Percentiles rank a stretch among this genome's conserved stretches.
phyloP scores from a whole-genome alignment of 2,329 filamentous ascomycete genomes.

The Apiospora phragmitis region DNA sequence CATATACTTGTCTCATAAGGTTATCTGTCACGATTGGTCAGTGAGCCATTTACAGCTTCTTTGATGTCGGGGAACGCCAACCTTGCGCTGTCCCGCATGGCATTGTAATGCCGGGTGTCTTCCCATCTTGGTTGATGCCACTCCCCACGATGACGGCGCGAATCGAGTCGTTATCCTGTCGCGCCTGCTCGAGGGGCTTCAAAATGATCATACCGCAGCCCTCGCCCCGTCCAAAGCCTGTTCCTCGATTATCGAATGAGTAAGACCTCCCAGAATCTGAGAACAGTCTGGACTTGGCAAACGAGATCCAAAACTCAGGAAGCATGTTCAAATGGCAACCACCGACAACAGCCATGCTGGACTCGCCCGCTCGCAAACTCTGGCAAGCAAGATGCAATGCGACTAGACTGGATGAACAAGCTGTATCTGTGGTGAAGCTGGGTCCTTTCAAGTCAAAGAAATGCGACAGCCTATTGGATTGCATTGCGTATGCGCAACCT shows the following conservation, averaged over 20 bases:
- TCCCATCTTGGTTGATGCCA: conserved; percentile 58
- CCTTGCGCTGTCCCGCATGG: conserved; percentile 53
- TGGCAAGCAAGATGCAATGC: conserved; percentile 52
- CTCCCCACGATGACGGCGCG: conserved; percentile 51
- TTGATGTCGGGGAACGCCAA: conserved; percentile 17
- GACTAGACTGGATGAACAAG: conserved; percentile 52
- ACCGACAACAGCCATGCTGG: conserved; percentile 46
- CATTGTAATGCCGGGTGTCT: conserved; percentile 54
- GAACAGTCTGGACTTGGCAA: conserved; percentile 48
- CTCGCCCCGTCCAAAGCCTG: conserved; percentile 63
- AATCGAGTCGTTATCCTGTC: conserved; percentile 55
- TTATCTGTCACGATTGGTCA: not conserved
- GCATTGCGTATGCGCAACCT: conserved; percentile 51
- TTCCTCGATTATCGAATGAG: conserved; percentile 51
- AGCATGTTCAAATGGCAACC: conserved; percentile 49
- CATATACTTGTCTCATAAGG: conserved; percentile 30
- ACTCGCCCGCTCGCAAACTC: conserved; percentile 48
- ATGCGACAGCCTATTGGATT: conserved; percentile 56
- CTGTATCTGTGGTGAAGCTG: conserved; percentile 52
- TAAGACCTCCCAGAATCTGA: conserved; percentile 52
- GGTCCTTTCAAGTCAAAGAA: conserved; percentile 56
- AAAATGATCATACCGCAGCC: conserved; percentile 56
- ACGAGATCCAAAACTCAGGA: conserved; percentile 48
- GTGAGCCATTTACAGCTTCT: not conserved
- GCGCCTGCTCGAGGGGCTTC: conserved; percentile 56